Base-by-base conservation (phyloP, 352 stramenopile species). In the Phytopythium kandeliae region DNA sequence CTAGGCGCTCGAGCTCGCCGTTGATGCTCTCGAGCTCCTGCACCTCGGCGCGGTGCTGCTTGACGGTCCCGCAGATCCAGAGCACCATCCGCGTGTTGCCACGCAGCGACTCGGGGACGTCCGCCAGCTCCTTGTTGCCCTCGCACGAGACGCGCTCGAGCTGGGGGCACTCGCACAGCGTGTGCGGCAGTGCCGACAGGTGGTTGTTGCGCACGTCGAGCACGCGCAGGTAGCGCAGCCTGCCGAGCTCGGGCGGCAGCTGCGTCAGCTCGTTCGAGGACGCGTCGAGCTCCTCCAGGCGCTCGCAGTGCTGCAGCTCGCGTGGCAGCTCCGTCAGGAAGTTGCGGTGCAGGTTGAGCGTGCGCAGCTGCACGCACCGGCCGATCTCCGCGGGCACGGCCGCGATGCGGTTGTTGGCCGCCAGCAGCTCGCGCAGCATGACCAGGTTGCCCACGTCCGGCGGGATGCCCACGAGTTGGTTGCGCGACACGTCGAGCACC, bases 21-120 rank as follows among this genome's bases (percentile, higher is more conserved):
- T 89, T 89, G 74, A 92, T 89, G 22, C 62, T 67, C n/a, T 83
- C 70, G 37, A 92, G 74, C 68, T 88, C 72, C 28, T 70, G 48
- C 34, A 92, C 77, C 49, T 88, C 69, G 3, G 52, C 54, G 40
- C 65, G 62, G 55, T 92, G 80, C 16, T 62, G 66, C 68, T 89
- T 89, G n/a, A 85, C 68, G n/a, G 67, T 86, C 31, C 65, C 65
- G 60, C 74, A 92, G 63, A 92, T 88, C 80, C 80, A 92, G 11
- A 92, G 54, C 51, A 89, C 78, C 33, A 92, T 69, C 52, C 73
- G 71, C 10, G 78, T 89, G 55, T 85, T 89, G 57, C 70, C 67
- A 1, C 72, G 74, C 17, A 92, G 51, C 2, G 71, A 78, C 64
- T 87, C 78, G 11, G 78, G 76, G 38, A 92, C 69, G 54, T 89